These are phyloP conservation scores for Suillus alpinus DNA, from an alignment of 768 basidiomycete species.

Conservation along the genomic window DNA sequence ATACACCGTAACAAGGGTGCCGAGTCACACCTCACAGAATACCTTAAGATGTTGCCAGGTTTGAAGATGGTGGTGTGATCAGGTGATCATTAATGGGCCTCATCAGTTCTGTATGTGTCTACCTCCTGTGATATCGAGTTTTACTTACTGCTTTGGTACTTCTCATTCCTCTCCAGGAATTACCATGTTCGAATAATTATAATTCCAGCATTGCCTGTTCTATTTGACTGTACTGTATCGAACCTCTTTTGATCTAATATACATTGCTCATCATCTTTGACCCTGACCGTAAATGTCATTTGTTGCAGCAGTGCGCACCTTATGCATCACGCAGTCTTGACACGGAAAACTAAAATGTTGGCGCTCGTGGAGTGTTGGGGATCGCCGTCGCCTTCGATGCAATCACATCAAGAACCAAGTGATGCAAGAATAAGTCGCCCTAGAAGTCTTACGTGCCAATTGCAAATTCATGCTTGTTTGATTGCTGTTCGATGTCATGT, in stretches of 20 bases:
- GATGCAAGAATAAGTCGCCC: neutral
- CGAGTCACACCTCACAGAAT: constrained; percentile 19
- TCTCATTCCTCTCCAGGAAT: neutral
- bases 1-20: constrained; percentile 25
- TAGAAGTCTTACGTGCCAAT: neutral
- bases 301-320: neutral
- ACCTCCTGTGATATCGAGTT: neutral
- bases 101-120: neutral
- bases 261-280: neutral
- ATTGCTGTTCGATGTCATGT: neutral
- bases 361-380: neutral
- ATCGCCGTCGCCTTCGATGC: neutral
- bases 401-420: neutral
- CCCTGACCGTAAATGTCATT: neutral
- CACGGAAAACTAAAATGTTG: neutral
- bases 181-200: neutral
- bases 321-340: neutral
- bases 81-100: neutral
- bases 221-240: neutral
- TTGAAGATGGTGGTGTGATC: constrained; percentile 6
- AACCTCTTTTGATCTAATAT: neutral
- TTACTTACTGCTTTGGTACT: neutral
- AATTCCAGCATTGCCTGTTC: neutral
- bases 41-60: constrained; percentile 18
- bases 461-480: neutral